Base-by-base conservation (phyloP, 139 green algal genomes). In the Chlamydomonas incerta region DNA sequence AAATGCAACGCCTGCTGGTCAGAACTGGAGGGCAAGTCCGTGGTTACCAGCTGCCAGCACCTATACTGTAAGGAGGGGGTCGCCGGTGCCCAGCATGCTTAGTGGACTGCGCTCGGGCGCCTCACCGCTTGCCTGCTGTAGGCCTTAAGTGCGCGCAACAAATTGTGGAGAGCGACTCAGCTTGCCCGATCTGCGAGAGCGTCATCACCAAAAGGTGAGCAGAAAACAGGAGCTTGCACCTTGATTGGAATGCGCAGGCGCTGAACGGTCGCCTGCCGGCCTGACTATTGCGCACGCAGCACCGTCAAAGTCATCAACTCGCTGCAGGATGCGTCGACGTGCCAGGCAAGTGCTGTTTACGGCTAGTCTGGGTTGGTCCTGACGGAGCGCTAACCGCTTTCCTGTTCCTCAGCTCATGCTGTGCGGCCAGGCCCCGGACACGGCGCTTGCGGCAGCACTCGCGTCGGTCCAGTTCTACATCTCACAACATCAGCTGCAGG, bases 1-100 rank as follows among this genome's bases (percentile, higher is more conserved):
- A 81, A 73, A 33, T 95, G 92, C 86, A 95, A 94, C 60, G 74
- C 77, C 28, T 95, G 93, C 83, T 94, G 92, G 92, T 52, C 52
- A 4, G 89, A 91, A n/a, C 47, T 92, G 35, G 89, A 94, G 23
- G 69, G 77, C 28, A 85, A 94, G 52, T 75, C 80, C 28, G 84
- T 94, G 6, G 92, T 88, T 2, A 92, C 91, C 18, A 21, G 66
- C 15, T 96, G 93, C 81, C 84, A 88, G 0, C 93, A 96, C 60
- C 80, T 96, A 0, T 95, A 92, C 79, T 96, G 93, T 95, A 60
- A 87, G 90, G 57, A 26, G 0, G 2, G 24, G 0, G 28, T 18
- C n/a, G 20, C n/a, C 0, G 37, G 50, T 10, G 55, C 55, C 18
- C 17, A 60, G 11, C 55, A 60, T 50, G 41, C 41, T 5, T 50